Conservation (phyloP, 129 eudicot species). For the Flaveria robusta region DNA sequence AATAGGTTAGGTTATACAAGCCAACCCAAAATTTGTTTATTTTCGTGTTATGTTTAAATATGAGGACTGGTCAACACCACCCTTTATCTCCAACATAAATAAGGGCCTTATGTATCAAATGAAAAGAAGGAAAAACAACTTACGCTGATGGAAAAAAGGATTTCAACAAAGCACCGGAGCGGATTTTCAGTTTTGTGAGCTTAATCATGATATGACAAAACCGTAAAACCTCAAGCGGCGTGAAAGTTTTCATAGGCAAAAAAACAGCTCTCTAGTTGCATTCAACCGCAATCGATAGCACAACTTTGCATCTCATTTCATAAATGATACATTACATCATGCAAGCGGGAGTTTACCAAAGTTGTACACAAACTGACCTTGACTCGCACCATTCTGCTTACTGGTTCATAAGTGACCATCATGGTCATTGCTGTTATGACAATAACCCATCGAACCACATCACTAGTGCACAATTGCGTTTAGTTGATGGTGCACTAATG, state of each 20-base stretch:
- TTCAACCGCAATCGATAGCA: constrained; percentile 20
- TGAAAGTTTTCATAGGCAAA: not conserved
- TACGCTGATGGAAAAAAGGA: no score
- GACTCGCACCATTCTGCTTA: constrained; percentile 29
- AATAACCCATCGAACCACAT: constrained; percentile 21
- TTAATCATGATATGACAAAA: not conserved
- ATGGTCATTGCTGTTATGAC: constrained; percentile 12
- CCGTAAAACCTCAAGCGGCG: not conserved
- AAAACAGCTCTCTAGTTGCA: constrained; percentile 17
- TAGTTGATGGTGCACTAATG: not conserved
- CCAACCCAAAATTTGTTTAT: no score
- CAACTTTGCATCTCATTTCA: constrained; percentile 39
- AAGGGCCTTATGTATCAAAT: no score
- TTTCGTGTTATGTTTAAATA: no score
- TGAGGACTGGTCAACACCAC: no score
- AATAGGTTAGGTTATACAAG: no score
- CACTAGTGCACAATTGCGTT: constrained; percentile 3
- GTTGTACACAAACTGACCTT: constrained; percentile 32
- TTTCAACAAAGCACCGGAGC: no score
- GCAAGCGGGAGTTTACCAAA: constrained; percentile 23
- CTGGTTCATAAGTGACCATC: constrained; percentile 12
- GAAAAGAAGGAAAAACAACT: no score
- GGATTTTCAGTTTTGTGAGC: no score
- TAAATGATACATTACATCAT: constrained; percentile 33
- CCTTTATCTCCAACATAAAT: no score